A percentile compares a stretch with the other conserved stretches of the same genome.
Evolutionary conservation across 108 stramenopile genomes (phyloP).

Genomic region (Aurantiochytrium sp.): DNA sequence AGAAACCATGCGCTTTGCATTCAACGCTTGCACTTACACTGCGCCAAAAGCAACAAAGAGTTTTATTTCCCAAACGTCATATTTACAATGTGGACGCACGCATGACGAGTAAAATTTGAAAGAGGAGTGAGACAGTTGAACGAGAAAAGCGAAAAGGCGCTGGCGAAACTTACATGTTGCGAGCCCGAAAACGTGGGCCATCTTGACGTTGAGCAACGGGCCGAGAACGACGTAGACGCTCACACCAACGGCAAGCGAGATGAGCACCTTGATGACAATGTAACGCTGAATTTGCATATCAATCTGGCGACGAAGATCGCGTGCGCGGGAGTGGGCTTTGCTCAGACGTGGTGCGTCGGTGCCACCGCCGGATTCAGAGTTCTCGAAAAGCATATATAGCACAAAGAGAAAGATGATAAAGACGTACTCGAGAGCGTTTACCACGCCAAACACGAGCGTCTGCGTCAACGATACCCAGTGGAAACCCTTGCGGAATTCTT

Average conservation of each 20-base stretch:
- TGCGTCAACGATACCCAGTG: constrained; percentile 10
- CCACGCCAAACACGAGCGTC: constrained; percentile 2
- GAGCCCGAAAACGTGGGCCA: constrained; percentile 9
- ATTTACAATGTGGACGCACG: too few species aligned
- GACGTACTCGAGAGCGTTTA: constrained; percentile 4
- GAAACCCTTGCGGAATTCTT: neutral
- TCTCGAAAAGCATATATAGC: constrained; percentile 1
- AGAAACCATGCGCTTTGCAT: too few species aligned
- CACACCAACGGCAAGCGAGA: neutral
- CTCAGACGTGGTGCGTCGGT: neutral
- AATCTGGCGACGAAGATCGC: constrained; percentile 4
- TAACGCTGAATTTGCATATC: constrained; percentile 13
- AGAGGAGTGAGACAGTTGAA: too few species aligned
- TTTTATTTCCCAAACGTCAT: too few species aligned
- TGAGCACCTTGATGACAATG: constrained; percentile 15
- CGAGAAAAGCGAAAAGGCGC: too few species aligned
- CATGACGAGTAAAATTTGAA: too few species aligned
- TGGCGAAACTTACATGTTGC: neutral
- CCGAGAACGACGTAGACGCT: constrained; percentile 1
- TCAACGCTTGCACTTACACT: too few species aligned
- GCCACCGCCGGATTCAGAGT: neutral
- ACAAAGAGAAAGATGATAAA: constrained; percentile 18
- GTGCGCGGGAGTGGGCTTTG: neutral
- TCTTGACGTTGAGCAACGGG: neutral
- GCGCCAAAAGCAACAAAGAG: too few species aligned